Evolutionary conservation across 257 asterid species (phyloP), one percentile per base, ranked within the genome.

Genomic region (Craterostigma plantagineum): DNA sequence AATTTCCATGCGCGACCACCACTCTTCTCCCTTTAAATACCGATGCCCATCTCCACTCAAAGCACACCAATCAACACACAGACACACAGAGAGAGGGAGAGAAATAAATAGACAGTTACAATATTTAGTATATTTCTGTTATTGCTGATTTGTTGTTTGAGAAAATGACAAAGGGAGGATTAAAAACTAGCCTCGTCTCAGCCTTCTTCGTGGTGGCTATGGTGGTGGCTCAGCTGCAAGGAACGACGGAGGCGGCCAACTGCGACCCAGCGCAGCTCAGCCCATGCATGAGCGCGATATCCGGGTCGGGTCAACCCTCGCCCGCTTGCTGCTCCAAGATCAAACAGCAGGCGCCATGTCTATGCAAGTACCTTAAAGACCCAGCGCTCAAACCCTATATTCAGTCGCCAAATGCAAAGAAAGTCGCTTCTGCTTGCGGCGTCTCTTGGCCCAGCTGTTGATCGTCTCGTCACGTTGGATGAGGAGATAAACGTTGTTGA

Each of bases 291-390:
- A 14, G 11, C 36, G 34, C 57, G 34, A 43, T 52, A 23, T 14
- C 49, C 16, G 49, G 43, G 0, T 13, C 36, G 37, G 23, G 18
- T 2, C 6, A 36, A n/a, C 58, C 70, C 4, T 58, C 65, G 14
- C 7, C 0, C 0, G 15, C 12, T 11, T 63, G 62, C 35, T 63
- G 70, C 53, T 14, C 12, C 11, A 39, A 53, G 47, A 38, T 63
- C 12, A 52, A 7, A 18, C 57, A 47, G 27, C 64, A 63, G 42
- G 18, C 11, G 33, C 58, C 65, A 9, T 63, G 70, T 47, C 43
- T 58, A 30, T 63, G 70, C 13, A 41, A 33, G 8, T 63, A 63
- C 54, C 7, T 58, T 4, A 49, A 18, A 8, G 11, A 63, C 48
- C 65, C 70, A 0, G 8, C 2, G 7, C 54, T 49, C 9, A 13